Conservation (phyloP, 257 asterid genomes). For the Solanum etuberosum region DNA sequence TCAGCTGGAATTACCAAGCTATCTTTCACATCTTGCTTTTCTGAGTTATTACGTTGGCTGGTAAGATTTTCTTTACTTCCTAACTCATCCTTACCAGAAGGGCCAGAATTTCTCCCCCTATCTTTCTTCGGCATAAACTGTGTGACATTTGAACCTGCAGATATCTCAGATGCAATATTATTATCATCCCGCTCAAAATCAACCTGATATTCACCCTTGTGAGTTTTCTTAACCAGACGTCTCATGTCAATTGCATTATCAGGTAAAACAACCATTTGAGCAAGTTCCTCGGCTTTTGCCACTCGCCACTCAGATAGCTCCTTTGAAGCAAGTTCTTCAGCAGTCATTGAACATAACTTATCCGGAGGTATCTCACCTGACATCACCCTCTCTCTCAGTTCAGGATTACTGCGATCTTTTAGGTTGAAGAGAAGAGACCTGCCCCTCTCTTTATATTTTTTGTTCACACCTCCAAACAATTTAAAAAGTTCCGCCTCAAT, state of each 20-base stretch:
- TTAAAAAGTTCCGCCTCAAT: constrained; percentile 76
- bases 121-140: constrained; percentile 16
- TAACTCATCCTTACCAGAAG: constrained; percentile 25
- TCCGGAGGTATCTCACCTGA: constrained; percentile 81
- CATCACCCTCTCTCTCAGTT: constrained; percentile 79
- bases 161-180: constrained; percentile 44
- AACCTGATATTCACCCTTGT: constrained; percentile 96
- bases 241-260: constrained; percentile 74
- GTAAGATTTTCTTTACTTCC: constrained; percentile 29
- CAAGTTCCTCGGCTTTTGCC: constrained; percentile 92
- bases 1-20: constrained; percentile 76
- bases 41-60: constrained; percentile 28
- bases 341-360: constrained; percentile 84
- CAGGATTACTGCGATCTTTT: constrained; percentile 90
- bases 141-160: constrained; percentile 36
- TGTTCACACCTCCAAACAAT: constrained; percentile 78
- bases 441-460: constrained; percentile 93
- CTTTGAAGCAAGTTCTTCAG: constrained; percentile 98
- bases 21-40: constrained; percentile 43
- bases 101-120: constrained; percentile 3
- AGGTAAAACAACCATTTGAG: constrained; percentile 84
- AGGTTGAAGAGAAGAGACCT: constrained; percentile 89
- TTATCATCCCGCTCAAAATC: constrained; percentile 62
- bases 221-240: constrained; percentile 89
- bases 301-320: constrained; percentile 93